These are phyloP conservation scores for Cichorium intybus DNA, from an alignment of 140 eudicot species.

Conservation along the genomic window DNA sequence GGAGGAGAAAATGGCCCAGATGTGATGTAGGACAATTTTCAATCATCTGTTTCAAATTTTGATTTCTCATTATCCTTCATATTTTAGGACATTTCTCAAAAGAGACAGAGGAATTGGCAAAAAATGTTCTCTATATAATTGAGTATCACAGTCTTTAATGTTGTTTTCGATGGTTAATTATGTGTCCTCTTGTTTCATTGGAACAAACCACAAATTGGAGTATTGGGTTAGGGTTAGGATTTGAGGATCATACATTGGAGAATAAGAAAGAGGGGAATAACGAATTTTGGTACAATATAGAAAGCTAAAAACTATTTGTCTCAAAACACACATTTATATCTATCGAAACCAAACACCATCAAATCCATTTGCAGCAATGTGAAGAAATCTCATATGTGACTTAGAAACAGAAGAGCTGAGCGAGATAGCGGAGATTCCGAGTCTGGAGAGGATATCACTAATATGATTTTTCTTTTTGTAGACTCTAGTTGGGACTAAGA, in stretches of 20 bases:
- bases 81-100: conserved; percentile 13
- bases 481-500: too few relatives aligned
- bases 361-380: too few relatives aligned
- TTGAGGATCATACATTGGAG: not conserved
- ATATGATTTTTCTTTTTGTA: too few relatives aligned
- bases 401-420: too few relatives aligned
- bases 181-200: conserved; percentile 13
- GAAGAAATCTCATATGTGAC: too few relatives aligned
- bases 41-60: too few relatives aligned
- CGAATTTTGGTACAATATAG: not conserved
- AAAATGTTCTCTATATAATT: not conserved
- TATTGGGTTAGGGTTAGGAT: conserved; percentile 5
- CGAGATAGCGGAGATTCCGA: too few relatives aligned
- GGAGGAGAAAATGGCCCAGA: too few relatives aligned
- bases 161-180: not conserved
- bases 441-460: too few relatives aligned
- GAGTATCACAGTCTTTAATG: not conserved
- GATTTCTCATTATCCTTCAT: conserved; percentile 16
- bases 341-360: too few relatives aligned
- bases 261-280: not conserved
- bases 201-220: conserved; percentile 4
- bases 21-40: too few relatives aligned
- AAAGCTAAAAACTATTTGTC: not conserved
- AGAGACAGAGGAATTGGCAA: conserved; percentile 6
- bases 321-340: not conserved